Base-by-base conservation (phyloP, 2,329 filamentous ascomycete genomes). In the Diaporthe sp. region DNA sequence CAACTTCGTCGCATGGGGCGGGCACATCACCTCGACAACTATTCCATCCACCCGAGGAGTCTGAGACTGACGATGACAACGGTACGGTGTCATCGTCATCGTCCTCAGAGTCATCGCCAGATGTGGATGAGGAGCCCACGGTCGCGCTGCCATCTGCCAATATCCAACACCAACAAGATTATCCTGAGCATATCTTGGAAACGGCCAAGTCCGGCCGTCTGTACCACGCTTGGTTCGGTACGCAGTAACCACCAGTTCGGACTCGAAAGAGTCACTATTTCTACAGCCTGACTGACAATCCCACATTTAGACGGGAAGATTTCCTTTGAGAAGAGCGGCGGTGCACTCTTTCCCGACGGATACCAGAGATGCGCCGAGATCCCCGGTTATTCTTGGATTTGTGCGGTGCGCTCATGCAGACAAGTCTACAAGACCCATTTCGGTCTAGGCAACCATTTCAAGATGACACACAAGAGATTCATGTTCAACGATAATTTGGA, bases 401-500 rank as follows among this genome's bases (percentile, higher is more conserved):
- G 75, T 22, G 8, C 75, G 22, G 68, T 76, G 12, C 68, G 75
- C 19, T 75, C 72, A 6, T 76, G 75, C 25, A 67, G 75, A 55
- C 44, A 61, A 53, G 12, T 53, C 17, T 72, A 68, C 53, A 68
- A 62, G 15, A 72, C 57, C 15, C 19, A 37, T 19, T 13, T 55
- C 19, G 67, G 46, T 10, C 34, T 76, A 8, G 37, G 58, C 6
- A 44, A 67, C 46, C 75, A 76, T 61, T 75, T 65, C 31, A 51
- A 78, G 76, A 39, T 68, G 46, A 17, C 37, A 19, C 82, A 82
- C 67, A 76, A 78, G 8, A 72, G 74, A 17, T 46, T 60, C 3
- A 39, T 74, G 31, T 76, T 82, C 15, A 80, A 82, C 39, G 82
- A 83, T 70, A 82, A 82, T 22, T 72, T 79, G 62, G 81, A 83